A percentile compares a stretch with the other conserved stretches of the same genome.
Evolutionary conservation across 1,284 basidiomycete species (phyloP).

Genomic region (Porphyrellus sp.): DNA sequence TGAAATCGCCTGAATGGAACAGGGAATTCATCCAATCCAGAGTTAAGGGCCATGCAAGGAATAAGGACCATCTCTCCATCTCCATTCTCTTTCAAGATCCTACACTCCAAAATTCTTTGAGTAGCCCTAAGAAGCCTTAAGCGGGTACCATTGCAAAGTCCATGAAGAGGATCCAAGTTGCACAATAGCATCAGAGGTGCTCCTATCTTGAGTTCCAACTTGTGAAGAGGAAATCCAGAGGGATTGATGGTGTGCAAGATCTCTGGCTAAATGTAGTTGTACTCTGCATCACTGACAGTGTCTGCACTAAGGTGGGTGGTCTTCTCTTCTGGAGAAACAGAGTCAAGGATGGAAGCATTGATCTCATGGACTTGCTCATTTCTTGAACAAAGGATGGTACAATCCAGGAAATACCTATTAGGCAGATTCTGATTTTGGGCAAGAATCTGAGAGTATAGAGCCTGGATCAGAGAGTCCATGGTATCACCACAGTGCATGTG

Average conservation of each 20-base stretch:
- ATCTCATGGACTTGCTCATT: conserved; percentile 6
- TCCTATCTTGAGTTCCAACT: conserved; percentile 36
- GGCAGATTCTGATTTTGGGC: background rate
- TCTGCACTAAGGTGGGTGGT: conserved; percentile 2
- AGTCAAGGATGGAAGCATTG: conserved; percentile 8
- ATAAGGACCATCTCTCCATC: background rate
- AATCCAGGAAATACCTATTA: background rate
- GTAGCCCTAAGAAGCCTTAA: background rate
- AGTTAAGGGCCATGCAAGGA: background rate
- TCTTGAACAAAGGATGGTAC: background rate
- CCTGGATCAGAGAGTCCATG: background rate
- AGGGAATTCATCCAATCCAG: background rate
- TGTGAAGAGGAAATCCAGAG: conserved; percentile 25
- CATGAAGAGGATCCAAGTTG: conserved; percentile 35
- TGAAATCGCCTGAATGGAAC: background rate
- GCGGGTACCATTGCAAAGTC: conserved; percentile 34
- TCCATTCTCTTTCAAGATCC: background rate
- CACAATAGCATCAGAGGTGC: conserved; percentile 38
- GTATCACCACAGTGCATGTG: conserved; percentile 24
- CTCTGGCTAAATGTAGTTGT: conserved; percentile 21
- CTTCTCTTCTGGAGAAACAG: background rate
- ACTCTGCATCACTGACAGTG: conserved; percentile 1
- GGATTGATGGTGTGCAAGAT: conserved; percentile 23
- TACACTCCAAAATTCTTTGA: background rate
- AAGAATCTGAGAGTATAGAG: background rate